phyloP scores from a whole-genome alignment of 495 filamentous ascomycete genomes.

The Lophiotrema nucula region DNA sequence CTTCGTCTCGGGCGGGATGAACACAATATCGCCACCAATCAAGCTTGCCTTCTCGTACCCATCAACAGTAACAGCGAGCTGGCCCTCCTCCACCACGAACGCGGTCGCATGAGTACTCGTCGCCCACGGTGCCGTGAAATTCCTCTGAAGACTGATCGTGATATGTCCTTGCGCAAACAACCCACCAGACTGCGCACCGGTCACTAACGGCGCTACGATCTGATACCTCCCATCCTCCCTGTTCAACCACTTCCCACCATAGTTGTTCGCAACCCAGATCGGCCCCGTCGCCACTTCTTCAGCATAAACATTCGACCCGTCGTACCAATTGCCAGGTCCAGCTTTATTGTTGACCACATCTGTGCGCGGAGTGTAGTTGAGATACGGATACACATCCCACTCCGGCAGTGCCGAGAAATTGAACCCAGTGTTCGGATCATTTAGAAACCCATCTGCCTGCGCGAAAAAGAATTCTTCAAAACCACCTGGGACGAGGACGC shows the following conservation, averaged over 20 bases:
- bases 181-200: neutral
- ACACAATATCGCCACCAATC: constrained; percentile 2
- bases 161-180: constrained; percentile 2
- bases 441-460: neutral
- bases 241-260: constrained; percentile 11
- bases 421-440: neutral
- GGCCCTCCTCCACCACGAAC: constrained; percentile 2
- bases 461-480: constrained; percentile 6
- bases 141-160: neutral
- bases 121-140: neutral
- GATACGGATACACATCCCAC: constrained; percentile 4
- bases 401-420: neutral
- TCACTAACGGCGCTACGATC: constrained; percentile 10
- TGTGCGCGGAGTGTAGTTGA: neutral
- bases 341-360: neutral
- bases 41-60: neutral
- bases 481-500: neutral
- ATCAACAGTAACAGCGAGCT: neutral
- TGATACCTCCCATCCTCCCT: neutral
- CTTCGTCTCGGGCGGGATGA: neutral
- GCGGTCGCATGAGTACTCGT: neutral
- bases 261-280: constrained; percentile 4
- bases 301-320: neutral
- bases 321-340: neutral
- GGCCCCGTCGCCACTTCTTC: neutral